Evolutionary conservation across 768 basidiomycete species (phyloP).

Genomic region (Mycena rosella): DNA sequence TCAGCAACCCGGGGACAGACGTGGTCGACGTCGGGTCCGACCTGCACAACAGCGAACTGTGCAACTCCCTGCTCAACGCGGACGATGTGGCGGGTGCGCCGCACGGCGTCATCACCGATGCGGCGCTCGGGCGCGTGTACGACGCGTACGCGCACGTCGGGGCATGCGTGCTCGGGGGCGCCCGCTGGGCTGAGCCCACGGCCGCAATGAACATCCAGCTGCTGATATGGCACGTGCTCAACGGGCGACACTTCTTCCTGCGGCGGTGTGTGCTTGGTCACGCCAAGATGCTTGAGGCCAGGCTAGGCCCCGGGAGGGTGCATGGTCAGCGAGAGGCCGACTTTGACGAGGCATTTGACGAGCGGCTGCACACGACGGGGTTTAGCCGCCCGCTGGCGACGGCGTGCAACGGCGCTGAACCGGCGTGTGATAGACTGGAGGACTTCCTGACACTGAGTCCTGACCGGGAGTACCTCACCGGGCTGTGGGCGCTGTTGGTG

Average conservation of each 20-base stretch:
- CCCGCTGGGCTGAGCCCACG: conserved; percentile 21
- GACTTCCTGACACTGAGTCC: conserved; percentile 6
- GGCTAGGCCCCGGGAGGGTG: not conserved
- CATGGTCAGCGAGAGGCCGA: conserved; percentile 24
- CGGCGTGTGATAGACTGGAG: not conserved
- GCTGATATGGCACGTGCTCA: conserved; percentile 15
- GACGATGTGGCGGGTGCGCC: conserved; percentile 10
- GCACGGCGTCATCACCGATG: conserved; percentile 9
- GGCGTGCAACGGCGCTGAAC: conserved; percentile 20
- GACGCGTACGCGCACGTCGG: conserved; percentile 23
- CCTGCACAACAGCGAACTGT: conserved; percentile 19
- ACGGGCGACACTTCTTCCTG: conserved; percentile 24
- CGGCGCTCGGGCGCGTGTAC: conserved; percentile 23
- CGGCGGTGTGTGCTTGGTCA: conserved; percentile 21
- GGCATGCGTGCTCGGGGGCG: not conserved
- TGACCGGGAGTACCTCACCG: conserved; percentile 8
- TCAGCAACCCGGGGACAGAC: conserved; percentile 20
- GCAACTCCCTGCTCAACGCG: conserved; percentile 16
- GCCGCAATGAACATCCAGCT: conserved; percentile 6
- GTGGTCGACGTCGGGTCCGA: conserved; percentile 27
- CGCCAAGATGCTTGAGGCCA: conserved; percentile 11
- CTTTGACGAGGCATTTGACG: conserved; percentile 27
- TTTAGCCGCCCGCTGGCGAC: conserved; percentile 17
- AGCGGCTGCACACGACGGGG: conserved; percentile 23
- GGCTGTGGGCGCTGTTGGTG: conserved; percentile 11